Conservation (phyloP, 306 rosid genomes). For the Acacia melanoxylon region DNA sequence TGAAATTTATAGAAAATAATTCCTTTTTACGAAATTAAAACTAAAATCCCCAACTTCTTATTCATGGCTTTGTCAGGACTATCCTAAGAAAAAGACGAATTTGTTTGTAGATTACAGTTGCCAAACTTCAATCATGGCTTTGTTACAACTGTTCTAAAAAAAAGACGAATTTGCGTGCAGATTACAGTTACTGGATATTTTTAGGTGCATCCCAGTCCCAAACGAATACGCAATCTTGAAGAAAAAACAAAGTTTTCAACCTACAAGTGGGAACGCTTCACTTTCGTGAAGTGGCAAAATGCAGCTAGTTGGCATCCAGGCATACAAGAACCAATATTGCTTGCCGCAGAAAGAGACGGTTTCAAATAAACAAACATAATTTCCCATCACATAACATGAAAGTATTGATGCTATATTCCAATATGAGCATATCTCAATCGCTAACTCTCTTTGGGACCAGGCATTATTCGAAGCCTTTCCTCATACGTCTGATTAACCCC, state of each 20-base stretch:
- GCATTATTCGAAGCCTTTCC: conserved; percentile 79
- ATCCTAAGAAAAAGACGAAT: not conserved
- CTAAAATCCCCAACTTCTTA: not conserved
- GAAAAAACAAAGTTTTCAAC: not conserved
- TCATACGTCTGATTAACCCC: conserved; percentile 53
- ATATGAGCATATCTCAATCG: not conserved
- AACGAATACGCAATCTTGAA: not conserved
- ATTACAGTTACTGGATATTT: not conserved
- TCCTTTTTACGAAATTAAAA: not conserved
- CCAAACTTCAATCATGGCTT: too few species aligned
- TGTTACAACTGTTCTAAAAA: too few species aligned
- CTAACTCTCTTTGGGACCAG: conserved; percentile 66
- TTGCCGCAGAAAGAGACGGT: not conserved
- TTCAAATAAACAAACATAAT: not conserved
- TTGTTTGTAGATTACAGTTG: not conserved
- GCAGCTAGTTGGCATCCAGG: not conserved
- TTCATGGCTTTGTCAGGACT: not conserved
- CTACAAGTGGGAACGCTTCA: not conserved
- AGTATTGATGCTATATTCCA: conserved; percentile 7
- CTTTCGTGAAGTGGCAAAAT: not conserved
- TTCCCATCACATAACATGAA: conserved; percentile 4
- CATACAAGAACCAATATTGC: too few species aligned
- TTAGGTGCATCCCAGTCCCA: not conserved
- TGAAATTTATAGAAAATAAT: not conserved
- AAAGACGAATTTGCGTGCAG: not conserved